These are phyloP conservation scores for Gossypium lobatum DNA, from an alignment of 441 rosid genomes.

Conservation along the genomic window DNA sequence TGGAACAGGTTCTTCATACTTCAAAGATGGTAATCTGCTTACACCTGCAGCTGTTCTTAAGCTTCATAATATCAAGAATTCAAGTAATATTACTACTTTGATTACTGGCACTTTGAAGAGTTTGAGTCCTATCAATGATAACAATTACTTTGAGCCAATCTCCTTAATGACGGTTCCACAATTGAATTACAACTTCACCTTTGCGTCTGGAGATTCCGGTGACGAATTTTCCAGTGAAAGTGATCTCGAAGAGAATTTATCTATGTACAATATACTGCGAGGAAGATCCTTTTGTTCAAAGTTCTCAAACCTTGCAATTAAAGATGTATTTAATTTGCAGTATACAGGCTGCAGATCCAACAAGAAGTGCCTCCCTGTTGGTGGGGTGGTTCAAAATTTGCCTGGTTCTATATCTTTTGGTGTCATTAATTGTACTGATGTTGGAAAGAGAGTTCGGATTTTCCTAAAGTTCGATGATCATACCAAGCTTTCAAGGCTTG, in stretches of 20 bases:
- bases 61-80: conserved; percentile 23
- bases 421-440: conserved; percentile 17
- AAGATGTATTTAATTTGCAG: conserved; percentile 8
- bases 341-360: conserved; percentile 23
- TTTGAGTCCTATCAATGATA: conserved; percentile 18
- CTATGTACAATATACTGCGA: conserved; percentile 1
- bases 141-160: conserved; percentile 21
- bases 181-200: conserved; percentile 20
- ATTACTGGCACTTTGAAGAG: conserved; percentile 35
- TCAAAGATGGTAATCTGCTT: background rate
- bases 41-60: conserved; percentile 23
- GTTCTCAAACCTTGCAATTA: background rate
- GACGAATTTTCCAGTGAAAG: conserved; percentile 2
- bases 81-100: conserved; percentile 25
- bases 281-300: conserved; percentile 20
- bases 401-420: conserved; percentile 17
- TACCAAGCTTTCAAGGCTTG: background rate
- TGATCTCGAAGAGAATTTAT: conserved; percentile 11
- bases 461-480: conserved; percentile 19
- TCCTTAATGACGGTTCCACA: conserved; percentile 32
- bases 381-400: conserved; percentile 6
- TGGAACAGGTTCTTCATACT: conserved; percentile 11
- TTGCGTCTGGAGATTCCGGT: conserved; percentile 7
- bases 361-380: conserved; percentile 25
- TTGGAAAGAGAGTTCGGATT: conserved; percentile 20